Percentiles rank a stretch among this genome's conserved stretches.
Evolutionary conservation across 331 rosid genomes (phyloP).

Genomic region (Telfairia occidentalis): DNA sequence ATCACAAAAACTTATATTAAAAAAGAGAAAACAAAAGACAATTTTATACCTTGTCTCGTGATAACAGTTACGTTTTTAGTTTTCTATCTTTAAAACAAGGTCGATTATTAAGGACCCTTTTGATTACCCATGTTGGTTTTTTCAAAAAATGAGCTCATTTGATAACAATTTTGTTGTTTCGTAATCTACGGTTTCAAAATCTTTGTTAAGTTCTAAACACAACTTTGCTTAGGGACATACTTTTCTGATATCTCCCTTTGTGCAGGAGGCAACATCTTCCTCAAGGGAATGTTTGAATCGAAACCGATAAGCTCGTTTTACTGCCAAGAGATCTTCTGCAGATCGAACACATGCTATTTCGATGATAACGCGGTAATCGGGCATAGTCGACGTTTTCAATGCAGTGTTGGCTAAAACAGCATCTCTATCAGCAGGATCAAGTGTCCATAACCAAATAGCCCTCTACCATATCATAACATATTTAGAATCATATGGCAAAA

Average conservation of each 20-base stretch:
- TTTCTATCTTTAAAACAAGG: background rate
- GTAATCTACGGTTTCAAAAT: background rate
- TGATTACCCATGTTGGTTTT: background rate
- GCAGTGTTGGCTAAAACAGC: constrained; percentile 25
- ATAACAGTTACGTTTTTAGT: background rate
- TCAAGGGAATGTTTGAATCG: constrained; percentile 37
- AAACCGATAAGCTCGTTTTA: constrained; percentile 27
- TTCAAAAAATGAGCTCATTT: background rate
- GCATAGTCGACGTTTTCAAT: constrained; percentile 17
- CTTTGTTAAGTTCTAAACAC: background rate
- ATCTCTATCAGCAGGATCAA: constrained; percentile 46
- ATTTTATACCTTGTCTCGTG: background rate
- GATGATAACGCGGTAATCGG: constrained; percentile 26
- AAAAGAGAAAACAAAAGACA: background rate
- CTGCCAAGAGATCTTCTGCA: constrained; percentile 33
- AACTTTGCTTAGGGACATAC: constrained; percentile 12
- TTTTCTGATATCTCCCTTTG: constrained; percentile 26
- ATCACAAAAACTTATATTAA: background rate
- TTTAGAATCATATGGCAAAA: background rate
- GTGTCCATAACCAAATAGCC: constrained; percentile 33
- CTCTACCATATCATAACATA: constrained; percentile 19
- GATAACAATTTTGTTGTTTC: background rate
- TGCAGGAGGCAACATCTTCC: constrained; percentile 41
- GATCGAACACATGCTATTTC: constrained; percentile 36
- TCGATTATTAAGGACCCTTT: background rate